Conservation (phyloP, 139 green algal genomes). For the Auxenochlorella pyrenoidosa region DNA sequence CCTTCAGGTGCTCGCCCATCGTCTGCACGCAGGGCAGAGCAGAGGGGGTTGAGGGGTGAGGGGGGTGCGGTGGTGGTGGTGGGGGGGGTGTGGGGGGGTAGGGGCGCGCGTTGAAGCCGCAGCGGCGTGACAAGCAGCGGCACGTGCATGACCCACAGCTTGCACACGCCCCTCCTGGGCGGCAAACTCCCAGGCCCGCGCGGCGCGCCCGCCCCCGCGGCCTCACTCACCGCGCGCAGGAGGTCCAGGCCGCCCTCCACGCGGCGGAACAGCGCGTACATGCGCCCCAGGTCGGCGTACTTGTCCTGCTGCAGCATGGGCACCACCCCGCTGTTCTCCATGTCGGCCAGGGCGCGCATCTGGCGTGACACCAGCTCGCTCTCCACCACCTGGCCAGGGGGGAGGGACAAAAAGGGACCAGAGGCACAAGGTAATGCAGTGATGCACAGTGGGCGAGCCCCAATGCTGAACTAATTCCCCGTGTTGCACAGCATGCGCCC, state of each 20-base stretch:
- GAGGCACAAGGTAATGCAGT: background rate
- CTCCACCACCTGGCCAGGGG: constrained; percentile 75
- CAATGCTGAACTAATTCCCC: background rate
- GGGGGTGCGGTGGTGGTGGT: too few relatives aligned
- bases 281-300: constrained; percentile 86
- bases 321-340: constrained; percentile 92
- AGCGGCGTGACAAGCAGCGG: background rate
- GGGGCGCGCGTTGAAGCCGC: background rate
- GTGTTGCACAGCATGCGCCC: too few relatives aligned
- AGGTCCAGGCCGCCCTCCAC: constrained; percentile 78
- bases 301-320: constrained; percentile 82
- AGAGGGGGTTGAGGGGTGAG: too few relatives aligned
- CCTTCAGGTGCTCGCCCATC: constrained; percentile 71
- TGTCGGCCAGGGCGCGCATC: constrained; percentile 91
- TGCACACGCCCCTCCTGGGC: too few relatives aligned
- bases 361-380: constrained; percentile 85
- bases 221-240: constrained; percentile 75
- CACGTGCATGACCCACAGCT: background rate
- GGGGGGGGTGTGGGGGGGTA: too few relatives aligned
- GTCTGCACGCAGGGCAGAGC: background rate
- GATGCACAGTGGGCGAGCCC: too few relatives aligned
- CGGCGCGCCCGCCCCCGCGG: too few relatives aligned
- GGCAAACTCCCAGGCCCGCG: too few relatives aligned
- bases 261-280: constrained; percentile 91
- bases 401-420: background rate